Evolutionary conservation across 495 filamentous ascomycete genomes (phyloP).

Genomic region (Annulohypoxylon moriforme): DNA sequence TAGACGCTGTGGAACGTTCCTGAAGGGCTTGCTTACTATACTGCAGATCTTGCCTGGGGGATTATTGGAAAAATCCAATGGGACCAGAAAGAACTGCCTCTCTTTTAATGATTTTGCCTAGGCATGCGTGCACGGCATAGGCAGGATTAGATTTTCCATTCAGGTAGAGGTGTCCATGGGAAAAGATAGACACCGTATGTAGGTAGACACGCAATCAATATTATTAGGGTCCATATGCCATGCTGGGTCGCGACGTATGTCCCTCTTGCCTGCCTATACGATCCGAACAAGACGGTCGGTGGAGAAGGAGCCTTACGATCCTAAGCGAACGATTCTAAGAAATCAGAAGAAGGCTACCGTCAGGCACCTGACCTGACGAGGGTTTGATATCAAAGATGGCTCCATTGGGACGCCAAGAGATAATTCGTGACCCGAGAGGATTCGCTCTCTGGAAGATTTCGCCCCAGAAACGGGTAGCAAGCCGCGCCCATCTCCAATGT

Average conservation of each 20-base stretch:
- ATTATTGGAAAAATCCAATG: conserved; percentile 28
- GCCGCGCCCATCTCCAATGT: conserved; percentile 31
- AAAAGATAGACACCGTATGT: conserved; percentile 9
- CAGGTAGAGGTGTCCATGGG: neutral
- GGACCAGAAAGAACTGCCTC: conserved; percentile 11
- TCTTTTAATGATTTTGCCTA: conserved; percentile 29
- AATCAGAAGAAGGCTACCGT: conserved; percentile 12
- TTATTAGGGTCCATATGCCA: conserved; percentile 8
- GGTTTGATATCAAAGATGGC: conserved; percentile 20
- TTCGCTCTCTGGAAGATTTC: conserved; percentile 20
- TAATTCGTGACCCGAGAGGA: conserved; percentile 28
- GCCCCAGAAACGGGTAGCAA: conserved; percentile 31
- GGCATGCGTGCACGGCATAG: conserved; percentile 20
- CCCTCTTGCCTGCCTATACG: conserved; percentile 2
- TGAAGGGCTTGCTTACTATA: conserved; percentile 38
- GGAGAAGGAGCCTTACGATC: conserved; percentile 15
- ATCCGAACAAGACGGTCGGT: conserved; percentile 10
- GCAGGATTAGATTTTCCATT: neutral
- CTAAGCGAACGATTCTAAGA: conserved; percentile 18
- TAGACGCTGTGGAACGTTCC: conserved; percentile 38
- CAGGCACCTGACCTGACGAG: conserved; percentile 30
- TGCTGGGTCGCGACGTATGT: conserved; percentile 11
- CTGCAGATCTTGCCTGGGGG: neutral
- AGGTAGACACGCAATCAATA: conserved; percentile 31
- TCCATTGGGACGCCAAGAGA: conserved; percentile 36